Percentiles rank a stretch among this genome's conserved stretches.
Evolutionary conservation across 2,329 filamentous ascomycete species (phyloP).

Genomic region (Cercospora sp.): DNA sequence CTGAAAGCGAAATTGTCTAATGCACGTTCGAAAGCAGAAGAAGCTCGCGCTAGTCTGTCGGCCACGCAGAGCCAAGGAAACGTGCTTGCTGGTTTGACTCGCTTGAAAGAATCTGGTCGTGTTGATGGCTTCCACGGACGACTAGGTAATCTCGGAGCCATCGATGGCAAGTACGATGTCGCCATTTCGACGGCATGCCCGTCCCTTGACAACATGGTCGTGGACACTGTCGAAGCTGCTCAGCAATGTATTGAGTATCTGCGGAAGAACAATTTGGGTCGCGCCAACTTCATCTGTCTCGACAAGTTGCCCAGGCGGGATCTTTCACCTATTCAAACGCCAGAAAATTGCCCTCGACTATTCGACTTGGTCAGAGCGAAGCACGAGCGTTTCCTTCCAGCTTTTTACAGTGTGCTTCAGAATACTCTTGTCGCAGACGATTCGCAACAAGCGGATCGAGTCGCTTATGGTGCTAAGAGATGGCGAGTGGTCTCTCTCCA

Average conservation of each 20-base stretch:
- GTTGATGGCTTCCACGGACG: conserved; percentile 97
- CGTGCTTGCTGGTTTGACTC: conserved; percentile 87
- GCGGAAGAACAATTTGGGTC: conserved; percentile 92
- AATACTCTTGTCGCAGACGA: conserved; percentile 93
- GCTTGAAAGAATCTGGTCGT: conserved; percentile 90
- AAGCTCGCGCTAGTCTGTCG: conserved; percentile 85
- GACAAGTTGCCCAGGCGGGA: conserved; percentile 81
- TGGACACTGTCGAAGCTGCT: conserved; percentile 91
- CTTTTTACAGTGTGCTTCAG: conserved; percentile 93
- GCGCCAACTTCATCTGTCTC: conserved; percentile 94
- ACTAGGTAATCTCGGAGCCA: conserved; percentile 88
- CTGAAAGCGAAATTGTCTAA: conserved; percentile 82
- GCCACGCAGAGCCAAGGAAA: conserved; percentile 83
- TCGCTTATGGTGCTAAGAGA: conserved; percentile 88
- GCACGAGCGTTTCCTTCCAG: conserved; percentile 80
- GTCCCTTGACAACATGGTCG: conserved; percentile 91
- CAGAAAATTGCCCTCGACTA: conserved; percentile 85
- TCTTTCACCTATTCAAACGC: conserved; percentile 77
- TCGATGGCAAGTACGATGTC: conserved; percentile 91
- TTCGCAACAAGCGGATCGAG: conserved; percentile 92
- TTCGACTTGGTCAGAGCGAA: conserved; percentile 93
- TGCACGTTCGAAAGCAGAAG: conserved; percentile 90
- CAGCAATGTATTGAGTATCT: conserved; percentile 98
- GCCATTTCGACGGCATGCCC: conserved; percentile 97
- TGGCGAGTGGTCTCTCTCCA: conserved; percentile 97